Evolutionary conservation across 306 rosid genomes (phyloP).

Genomic region (Trifolium pratense): DNA sequence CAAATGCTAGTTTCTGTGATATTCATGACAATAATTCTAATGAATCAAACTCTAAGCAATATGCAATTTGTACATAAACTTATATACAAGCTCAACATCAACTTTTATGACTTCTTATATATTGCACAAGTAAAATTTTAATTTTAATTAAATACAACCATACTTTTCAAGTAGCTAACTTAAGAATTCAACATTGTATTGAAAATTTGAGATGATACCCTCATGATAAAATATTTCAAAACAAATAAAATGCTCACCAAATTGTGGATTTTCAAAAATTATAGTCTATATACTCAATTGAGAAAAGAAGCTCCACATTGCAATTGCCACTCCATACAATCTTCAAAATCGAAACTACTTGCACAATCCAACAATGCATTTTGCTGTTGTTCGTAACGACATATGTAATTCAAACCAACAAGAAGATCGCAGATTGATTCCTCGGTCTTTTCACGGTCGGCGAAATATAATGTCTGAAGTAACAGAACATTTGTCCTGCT

Average conservation of each 20-base stretch:
- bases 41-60: slow-evolving; percentile 34
- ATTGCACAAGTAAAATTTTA: slow-evolving; percentile 52
- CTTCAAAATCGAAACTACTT: slow-evolving; percentile 89
- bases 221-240: slow-evolving; percentile 36
- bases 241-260: slow-evolving; percentile 50
- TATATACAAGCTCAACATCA: slow-evolving; percentile 48
- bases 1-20: slow-evolving; percentile 27
- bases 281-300: slow-evolving; percentile 47
- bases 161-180: slow-evolving; percentile 41
- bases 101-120: slow-evolving; percentile 42
- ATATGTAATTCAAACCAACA: slow-evolving; percentile 87
- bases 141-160: slow-evolving; percentile 47
- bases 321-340: slow-evolving; percentile 89
- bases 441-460: slow-evolving; percentile 72
- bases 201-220: slow-evolving; percentile 37
- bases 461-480: slow-evolving; percentile 80
- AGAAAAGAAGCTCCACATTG: slow-evolving; percentile 77
- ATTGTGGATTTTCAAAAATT: slow-evolving; percentile 43
- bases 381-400: slow-evolving; percentile 88
- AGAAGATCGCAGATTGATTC: slow-evolving; percentile 77
- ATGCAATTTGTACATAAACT: slow-evolving; percentile 47
- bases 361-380: slow-evolving; percentile 87
- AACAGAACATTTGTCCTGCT: slow-evolving; percentile 71
- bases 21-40: slow-evolving; percentile 39
- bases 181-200: slow-evolving; percentile 49